Conservation (phyloP, 2,329 filamentous ascomycete genomes). For the Hansfordia pulvinata region DNA sequence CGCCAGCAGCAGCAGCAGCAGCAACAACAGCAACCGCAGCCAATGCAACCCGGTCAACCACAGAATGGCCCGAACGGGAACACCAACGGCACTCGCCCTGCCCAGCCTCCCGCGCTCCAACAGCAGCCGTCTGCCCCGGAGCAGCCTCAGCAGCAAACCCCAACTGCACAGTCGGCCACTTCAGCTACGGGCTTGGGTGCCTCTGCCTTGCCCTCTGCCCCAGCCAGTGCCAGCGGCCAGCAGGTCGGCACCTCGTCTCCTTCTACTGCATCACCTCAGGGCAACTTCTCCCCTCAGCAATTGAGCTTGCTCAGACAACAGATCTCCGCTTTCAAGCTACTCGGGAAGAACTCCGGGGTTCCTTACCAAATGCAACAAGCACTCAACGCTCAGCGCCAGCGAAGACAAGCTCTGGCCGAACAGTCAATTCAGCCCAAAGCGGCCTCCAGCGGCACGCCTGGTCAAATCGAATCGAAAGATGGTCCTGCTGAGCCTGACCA, state of each 20-base stretch:
- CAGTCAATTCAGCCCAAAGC: constrained; percentile 27
- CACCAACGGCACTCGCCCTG: constrained; percentile 33
- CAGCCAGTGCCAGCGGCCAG: constrained; percentile 14
- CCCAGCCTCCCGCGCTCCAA: no score
- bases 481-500: constrained; percentile 18
- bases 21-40: constrained; percentile 25
- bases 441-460: constrained; percentile 26
- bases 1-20: constrained; percentile 45
- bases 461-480: constrained; percentile 16
- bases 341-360: constrained; percentile 77
- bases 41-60: no score
- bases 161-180: constrained; percentile 20
- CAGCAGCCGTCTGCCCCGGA: constrained; percentile 20
- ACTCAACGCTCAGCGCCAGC: constrained; percentile 63
- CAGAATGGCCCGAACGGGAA: constrained; percentile 42
- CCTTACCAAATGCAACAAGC: constrained; percentile 68
- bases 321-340: constrained; percentile 79
- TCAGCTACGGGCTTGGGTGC: constrained; percentile 21
- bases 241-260: constrained; percentile 19
- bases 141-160: not conserved
- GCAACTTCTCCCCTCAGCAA: constrained; percentile 66
- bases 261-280: constrained; percentile 15
- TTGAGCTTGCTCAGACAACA: constrained; percentile 68
- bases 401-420: constrained; percentile 43
- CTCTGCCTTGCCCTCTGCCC: constrained; percentile 23